Conservation (phyloP, 495 filamentous ascomycete species). For the Penicillium parvum region DNA sequence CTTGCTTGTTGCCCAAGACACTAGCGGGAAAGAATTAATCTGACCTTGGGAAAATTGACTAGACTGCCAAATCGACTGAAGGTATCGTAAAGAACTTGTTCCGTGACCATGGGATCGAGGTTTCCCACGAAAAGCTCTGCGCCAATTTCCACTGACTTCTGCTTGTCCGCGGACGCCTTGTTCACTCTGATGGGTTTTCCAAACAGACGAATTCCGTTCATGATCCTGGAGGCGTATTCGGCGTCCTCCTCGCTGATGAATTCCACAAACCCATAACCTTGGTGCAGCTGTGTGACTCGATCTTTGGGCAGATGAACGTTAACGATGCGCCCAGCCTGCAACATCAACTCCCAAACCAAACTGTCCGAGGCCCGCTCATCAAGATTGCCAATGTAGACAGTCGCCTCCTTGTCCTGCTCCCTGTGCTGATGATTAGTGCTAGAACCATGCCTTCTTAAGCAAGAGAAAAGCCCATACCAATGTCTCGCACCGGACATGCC, state of each 20-base stretch:
- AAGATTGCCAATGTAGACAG: constrained; percentile 96
- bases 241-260: constrained; percentile 95
- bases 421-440: constrained; percentile 38
- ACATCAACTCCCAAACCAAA: constrained; percentile 95
- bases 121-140: constrained; percentile 98
- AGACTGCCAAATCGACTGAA: constrained; percentile 91
- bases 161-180: constrained; percentile 94
- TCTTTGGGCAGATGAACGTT: constrained; percentile 98
- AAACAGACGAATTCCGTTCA: constrained; percentile 91
- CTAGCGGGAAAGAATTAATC: too few relatives aligned
- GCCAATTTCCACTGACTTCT: constrained; percentile 92
- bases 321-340: constrained; percentile 91
- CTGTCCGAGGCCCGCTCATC: constrained; percentile 92
- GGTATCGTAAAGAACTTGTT: constrained; percentile 95
- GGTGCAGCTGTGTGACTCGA: constrained; percentile 90
- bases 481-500: constrained; percentile 72
- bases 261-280: constrained; percentile 98
- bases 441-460: not conserved
- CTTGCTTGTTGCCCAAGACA: not conserved
- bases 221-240: constrained; percentile 92
- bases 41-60: constrained; percentile 73
- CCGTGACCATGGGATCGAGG: constrained; percentile 89
- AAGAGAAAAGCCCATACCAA: constrained; percentile 52
- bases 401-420: constrained; percentile 99
- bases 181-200: constrained; percentile 97